Evolutionary conservation across 306 rosid species (phyloP).

Genomic region (Vigna angularis): DNA sequence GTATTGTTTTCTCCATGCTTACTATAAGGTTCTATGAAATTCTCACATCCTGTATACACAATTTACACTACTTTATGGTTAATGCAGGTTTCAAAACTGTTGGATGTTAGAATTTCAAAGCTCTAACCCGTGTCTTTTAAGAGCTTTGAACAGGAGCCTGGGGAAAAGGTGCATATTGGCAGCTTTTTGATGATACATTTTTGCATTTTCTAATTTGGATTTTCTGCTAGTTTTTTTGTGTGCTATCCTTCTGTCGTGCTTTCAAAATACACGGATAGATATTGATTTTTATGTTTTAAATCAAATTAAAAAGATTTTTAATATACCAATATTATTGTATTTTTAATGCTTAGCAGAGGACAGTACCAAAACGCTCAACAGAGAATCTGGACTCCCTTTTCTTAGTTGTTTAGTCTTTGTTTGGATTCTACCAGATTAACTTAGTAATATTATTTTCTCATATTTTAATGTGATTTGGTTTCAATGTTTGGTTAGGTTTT

Average conservation of each 20-base stretch:
- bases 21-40: slow-evolving; percentile 34
- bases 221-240: too few species aligned
- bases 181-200: slow-evolving; percentile 33
- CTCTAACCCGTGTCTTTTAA: slow-evolving; percentile 80
- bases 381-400: not conserved
- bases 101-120: slow-evolving; percentile 75
- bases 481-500: slow-evolving; percentile 65
- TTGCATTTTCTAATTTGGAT: not conserved
- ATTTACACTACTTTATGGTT: slow-evolving; percentile 26
- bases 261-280: too few species aligned
- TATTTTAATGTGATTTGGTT: slow-evolving; percentile 41
- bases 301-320: too few species aligned
- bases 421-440: slow-evolving; percentile 1
- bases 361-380: too few species aligned
- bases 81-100: slow-evolving; percentile 69
- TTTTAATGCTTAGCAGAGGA: too few species aligned
- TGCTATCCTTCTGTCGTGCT: too few species aligned
- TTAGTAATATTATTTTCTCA: slow-evolving; percentile 10
- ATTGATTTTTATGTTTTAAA: too few species aligned
- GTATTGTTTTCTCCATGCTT: slow-evolving; percentile 33
- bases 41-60: slow-evolving; percentile 20
- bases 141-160: slow-evolving; percentile 81
- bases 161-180: slow-evolving; percentile 68
- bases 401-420: slow-evolving; percentile 11
- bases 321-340: too few species aligned